phyloP scores from a whole-genome alignment of 345 rosid genomes.

The Rhizophora mangle region DNA sequence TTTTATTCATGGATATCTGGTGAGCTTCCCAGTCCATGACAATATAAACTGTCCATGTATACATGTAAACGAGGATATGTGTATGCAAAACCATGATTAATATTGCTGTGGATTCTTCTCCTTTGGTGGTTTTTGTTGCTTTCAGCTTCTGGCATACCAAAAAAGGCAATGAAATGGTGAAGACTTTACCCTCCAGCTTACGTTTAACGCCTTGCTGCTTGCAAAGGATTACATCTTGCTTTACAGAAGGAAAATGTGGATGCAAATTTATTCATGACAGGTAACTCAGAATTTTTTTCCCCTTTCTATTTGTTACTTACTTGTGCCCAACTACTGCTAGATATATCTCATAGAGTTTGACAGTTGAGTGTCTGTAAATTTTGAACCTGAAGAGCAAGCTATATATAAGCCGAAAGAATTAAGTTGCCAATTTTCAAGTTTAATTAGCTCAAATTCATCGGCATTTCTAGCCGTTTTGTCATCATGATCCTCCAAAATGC shows the following conservation, averaged over 20 bases:
- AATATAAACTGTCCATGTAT: background rate
- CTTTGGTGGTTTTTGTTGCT: background rate
- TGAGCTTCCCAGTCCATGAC: slow-evolving; percentile 16
- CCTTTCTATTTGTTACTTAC: background rate
- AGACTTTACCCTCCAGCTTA: slow-evolving; percentile 1
- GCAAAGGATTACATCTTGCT: background rate
- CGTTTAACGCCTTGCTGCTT: slow-evolving; percentile 7
- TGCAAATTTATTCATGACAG: slow-evolving; percentile 1
- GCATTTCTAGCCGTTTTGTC: background rate
- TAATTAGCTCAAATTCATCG: background rate
- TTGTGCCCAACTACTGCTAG: background rate
- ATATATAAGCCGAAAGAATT: background rate
- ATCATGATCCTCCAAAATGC: background rate
- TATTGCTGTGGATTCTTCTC: background rate
- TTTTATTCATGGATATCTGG: slow-evolving; percentile 37
- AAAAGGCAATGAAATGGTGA: slow-evolving; percentile 16
- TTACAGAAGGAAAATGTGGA: slow-evolving; percentile 7
- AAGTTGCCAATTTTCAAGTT: background rate
- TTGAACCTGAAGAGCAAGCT: background rate
- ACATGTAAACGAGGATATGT: background rate
- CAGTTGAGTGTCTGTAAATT: background rate
- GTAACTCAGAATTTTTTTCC: slow-evolving; percentile 4
- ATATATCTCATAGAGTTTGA: background rate
- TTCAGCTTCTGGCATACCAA: slow-evolving; percentile 47
- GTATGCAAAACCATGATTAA: background rate